phyloP scores from a whole-genome alignment of 2,329 filamentous ascomycete species.

The Colletotrichum eremochloae region DNA sequence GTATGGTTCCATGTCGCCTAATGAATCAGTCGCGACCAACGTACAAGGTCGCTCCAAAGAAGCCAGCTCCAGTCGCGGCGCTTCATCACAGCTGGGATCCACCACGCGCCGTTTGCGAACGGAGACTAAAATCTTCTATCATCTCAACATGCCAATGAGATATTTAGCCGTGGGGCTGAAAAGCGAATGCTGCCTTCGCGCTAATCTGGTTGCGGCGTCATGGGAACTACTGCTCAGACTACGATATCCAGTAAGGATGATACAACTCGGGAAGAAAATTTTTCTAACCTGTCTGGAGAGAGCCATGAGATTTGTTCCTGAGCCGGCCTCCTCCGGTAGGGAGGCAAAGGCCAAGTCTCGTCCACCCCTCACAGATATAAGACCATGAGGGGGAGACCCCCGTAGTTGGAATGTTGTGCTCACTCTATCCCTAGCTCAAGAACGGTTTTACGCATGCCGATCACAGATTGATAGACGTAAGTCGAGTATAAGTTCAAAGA shows the following conservation, averaged over 20 bases:
- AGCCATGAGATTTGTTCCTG: background rate
- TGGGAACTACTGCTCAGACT: background rate
- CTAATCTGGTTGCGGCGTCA: background rate
- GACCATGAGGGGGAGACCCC: background rate
- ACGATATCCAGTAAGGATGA: background rate
- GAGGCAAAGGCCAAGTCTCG: background rate
- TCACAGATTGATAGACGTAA: background rate
- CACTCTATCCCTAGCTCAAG: slow-evolving; percentile 22
- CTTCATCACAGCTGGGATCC: background rate
- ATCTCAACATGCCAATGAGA: background rate
- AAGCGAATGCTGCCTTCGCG: background rate
- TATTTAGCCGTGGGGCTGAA: background rate
- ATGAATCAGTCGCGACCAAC: background rate
- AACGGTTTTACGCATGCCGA: background rate
- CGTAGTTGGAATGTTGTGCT: slow-evolving; percentile 16
- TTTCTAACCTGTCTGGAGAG: background rate
- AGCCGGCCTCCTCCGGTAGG: background rate
- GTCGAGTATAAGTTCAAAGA: slow-evolving; percentile 16
- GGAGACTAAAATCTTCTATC: background rate
- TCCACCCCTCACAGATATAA: slow-evolving; percentile 19
- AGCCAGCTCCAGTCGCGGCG: background rate
- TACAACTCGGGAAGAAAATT: background rate
- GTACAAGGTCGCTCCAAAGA: background rate
- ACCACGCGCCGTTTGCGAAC: background rate
- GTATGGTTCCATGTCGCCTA: background rate